A percentile compares a stretch with the other conserved stretches of the same genome.
These are phyloP conservation scores for Ananas comosus DNA, from an alignment of 176 grass and related monocot species.

Conservation along the genomic window DNA sequence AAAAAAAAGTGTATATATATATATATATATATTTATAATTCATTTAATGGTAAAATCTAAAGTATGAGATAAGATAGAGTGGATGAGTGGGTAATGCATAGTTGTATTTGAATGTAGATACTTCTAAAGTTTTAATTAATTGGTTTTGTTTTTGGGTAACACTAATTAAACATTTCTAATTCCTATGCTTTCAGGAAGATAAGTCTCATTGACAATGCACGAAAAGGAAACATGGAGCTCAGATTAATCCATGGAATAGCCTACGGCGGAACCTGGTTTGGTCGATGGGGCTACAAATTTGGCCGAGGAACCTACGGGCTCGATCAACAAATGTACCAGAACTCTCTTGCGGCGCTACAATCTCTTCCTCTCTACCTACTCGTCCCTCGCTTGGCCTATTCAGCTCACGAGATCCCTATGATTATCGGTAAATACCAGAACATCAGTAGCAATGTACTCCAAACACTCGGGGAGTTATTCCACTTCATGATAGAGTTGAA, in stretches of 20 bases:
- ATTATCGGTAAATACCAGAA: constrained; percentile 69
- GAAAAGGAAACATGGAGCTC: constrained; percentile 67
- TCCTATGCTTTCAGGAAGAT: constrained; percentile 42
- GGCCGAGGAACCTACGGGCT: constrained; percentile 57
- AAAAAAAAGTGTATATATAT: no score
- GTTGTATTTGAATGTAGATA: not conserved
- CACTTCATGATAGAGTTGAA: constrained; percentile 88
- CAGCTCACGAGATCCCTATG: constrained; percentile 44
- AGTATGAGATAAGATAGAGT: no score
- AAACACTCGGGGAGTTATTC: constrained; percentile 57
- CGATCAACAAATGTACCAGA: constrained; percentile 42
- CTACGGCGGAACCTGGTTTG: constrained; percentile 81
- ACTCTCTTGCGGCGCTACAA: constrained; percentile 60
- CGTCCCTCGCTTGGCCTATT: constrained; percentile 36
- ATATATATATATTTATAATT: no score
- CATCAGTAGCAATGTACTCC: constrained; percentile 50
- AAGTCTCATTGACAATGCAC: constrained; percentile 57
- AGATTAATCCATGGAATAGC: constrained; percentile 64
- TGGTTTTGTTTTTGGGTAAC: not conserved
- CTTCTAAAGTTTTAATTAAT: not conserved
- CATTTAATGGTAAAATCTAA: no score
- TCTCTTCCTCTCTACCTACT: constrained; percentile 53
- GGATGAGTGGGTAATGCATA: not conserved
- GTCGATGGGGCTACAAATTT: constrained; percentile 71
- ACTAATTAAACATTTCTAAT: not conserved